Evolutionary conservation across 805 yeast species (phyloP).

Genomic region (Priceomyces haplophilus): DNA sequence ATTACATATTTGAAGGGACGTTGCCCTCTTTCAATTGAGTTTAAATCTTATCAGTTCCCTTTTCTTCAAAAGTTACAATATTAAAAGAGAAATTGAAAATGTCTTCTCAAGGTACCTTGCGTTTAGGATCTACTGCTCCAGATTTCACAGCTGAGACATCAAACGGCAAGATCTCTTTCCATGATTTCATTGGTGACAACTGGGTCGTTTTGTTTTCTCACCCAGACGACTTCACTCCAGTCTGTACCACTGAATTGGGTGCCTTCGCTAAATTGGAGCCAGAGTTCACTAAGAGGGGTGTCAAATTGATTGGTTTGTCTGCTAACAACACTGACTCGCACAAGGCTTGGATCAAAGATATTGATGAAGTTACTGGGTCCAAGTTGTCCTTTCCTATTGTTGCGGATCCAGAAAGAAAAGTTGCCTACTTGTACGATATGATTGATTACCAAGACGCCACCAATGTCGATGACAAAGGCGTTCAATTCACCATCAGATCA

Average conservation of each 20-base stretch:
- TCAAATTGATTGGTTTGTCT: constrained; percentile 85
- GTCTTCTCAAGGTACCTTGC: constrained; percentile 26
- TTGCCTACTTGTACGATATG: constrained; percentile 70
- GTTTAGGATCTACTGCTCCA: constrained; percentile 86
- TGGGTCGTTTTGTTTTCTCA: constrained; percentile 92
- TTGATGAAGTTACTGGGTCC: constrained; percentile 79
- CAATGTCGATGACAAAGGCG: constrained; percentile 64
- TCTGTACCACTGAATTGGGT: constrained; percentile 94
- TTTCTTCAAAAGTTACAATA: neutral
- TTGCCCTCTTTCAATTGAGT: neutral
- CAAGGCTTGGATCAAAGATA: constrained; percentile 85
- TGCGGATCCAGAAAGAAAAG: constrained; percentile 82
- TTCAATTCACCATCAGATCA: constrained; percentile 85
- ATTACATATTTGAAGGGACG: neutral
- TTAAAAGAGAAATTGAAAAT: constrained; percentile 4
- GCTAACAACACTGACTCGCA: constrained; percentile 82
- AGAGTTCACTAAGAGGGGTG: constrained; percentile 80
- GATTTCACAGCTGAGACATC: constrained; percentile 83
- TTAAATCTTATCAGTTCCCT: neutral
- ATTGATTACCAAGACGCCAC: constrained; percentile 67
- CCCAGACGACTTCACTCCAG: constrained; percentile 97
- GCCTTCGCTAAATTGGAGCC: constrained; percentile 88
- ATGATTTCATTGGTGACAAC: constrained; percentile 77
- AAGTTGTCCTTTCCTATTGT: constrained; percentile 84
- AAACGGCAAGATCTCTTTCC: constrained; percentile 79